These are phyloP conservation scores for Aspergillus transmontanensis DNA, from an alignment of 2,329 filamentous ascomycete genomes.

Conservation along the genomic window DNA sequence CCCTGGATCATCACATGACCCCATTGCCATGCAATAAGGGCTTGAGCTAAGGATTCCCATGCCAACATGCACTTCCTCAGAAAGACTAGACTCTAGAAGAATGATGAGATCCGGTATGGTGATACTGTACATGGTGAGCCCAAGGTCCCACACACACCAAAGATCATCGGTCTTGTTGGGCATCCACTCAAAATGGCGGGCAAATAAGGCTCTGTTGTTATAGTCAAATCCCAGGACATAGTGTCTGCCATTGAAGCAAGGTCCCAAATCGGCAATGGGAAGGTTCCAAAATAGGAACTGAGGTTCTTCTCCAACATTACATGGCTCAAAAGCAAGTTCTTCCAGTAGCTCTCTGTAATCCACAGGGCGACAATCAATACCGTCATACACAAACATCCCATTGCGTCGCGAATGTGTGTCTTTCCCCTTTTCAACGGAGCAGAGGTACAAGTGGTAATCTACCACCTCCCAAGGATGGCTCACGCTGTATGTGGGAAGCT, in stretches of 20 bases:
- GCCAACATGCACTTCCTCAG: conserved; percentile 18
- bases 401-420: conserved; percentile 21
- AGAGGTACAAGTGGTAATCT: conserved; percentile 37
- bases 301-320: conserved; percentile 17
- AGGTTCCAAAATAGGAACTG: conserved; percentile 26
- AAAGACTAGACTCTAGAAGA: conserved; percentile 25
- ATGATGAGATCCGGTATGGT: conserved; percentile 24
- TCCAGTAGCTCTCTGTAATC: conserved; percentile 25
- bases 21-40: conserved; percentile 19
- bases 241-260: conserved; percentile 21
- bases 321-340: conserved; percentile 8
- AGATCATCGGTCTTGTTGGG: conserved; percentile 27
- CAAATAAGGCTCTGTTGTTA: conserved; percentile 23
- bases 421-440: conserved; percentile 25
- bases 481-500: conserved; percentile 15
- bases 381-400: conserved; percentile 29
- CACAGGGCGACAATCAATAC: conserved; percentile 27
- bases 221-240: conserved; percentile 35
- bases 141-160: conserved; percentile 30
- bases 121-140: conserved; percentile 26
- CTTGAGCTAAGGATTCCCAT: conserved; percentile 30
- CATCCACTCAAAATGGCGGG: conserved; percentile 28
- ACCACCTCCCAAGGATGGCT: conserved; percentile 34
- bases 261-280: conserved; percentile 24
- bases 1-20: conserved; percentile 27